phyloP scores from a whole-genome alignment of 2,329 filamentous ascomycete genomes.

The Penicillium expansum region DNA sequence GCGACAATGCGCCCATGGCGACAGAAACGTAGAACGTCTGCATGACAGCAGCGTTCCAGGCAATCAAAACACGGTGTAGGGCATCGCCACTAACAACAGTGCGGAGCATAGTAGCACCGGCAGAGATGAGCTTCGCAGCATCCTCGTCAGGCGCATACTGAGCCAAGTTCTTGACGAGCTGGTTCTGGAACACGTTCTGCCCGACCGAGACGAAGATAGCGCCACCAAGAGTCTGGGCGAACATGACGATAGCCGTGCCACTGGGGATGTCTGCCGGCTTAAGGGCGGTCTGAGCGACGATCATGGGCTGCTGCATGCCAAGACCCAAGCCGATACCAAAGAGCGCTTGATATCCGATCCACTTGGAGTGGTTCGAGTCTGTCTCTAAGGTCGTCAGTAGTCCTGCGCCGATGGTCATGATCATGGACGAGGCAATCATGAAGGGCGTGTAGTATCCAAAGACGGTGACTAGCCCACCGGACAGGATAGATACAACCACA shows the following conservation, averaged over 20 bases:
- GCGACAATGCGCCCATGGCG: conserved; percentile 36
- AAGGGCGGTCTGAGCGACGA: conserved; percentile 37
- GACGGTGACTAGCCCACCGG: conserved; percentile 31
- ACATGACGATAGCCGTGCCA: conserved; percentile 37
- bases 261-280: conserved; percentile 33
- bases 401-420: conserved; percentile 36
- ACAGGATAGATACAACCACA: conserved; percentile 32
- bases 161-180: conserved; percentile 29
- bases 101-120: conserved; percentile 41
- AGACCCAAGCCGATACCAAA: conserved; percentile 38
- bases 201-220: conserved; percentile 38
- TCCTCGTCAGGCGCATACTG: conserved; percentile 27
- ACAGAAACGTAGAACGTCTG: conserved; percentile 41
- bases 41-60: conserved; percentile 40
- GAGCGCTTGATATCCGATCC: conserved; percentile 43
- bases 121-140: conserved; percentile 28
- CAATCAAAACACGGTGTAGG: conserved; percentile 31
- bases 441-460: conserved; percentile 44
- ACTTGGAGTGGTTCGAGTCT: conserved; percentile 31
- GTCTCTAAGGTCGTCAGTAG: conserved; percentile 37
- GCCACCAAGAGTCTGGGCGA: conserved; percentile 39
- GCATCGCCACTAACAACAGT: conserved; percentile 25
- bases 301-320: conserved; percentile 37
- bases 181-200: conserved; percentile 42
- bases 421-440: conserved; percentile 33